phyloP scores from a whole-genome alignment of 257 asterid species.

The Ligustrum vulgare region DNA sequence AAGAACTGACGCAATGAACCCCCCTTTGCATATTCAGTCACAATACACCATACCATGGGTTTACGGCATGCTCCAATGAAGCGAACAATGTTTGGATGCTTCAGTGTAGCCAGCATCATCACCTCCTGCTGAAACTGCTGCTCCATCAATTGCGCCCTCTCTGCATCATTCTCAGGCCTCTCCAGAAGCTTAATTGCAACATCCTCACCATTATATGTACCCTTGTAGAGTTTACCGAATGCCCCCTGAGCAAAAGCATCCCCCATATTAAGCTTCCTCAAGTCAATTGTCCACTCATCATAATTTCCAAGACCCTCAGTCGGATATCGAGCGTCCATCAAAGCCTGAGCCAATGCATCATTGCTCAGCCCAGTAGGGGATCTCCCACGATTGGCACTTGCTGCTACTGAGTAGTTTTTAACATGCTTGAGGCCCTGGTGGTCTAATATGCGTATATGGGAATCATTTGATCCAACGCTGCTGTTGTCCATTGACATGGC shows the following conservation, averaged over 20 bases:
- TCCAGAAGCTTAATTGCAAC: slow-evolving; percentile 68
- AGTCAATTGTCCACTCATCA: slow-evolving; percentile 62
- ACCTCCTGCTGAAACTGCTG: slow-evolving; percentile 72
- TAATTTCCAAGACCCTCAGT: slow-evolving; percentile 58
- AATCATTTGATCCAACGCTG: slow-evolving; percentile 70
- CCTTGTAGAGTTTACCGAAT: slow-evolving; percentile 62
- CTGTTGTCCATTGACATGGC: slow-evolving; percentile 78
- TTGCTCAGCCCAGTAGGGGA: slow-evolving; percentile 55
- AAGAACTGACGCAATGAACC: slow-evolving; percentile 36
- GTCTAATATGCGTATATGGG: slow-evolving; percentile 59
- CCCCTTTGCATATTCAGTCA: slow-evolving; percentile 37
- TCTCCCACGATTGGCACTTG: slow-evolving; percentile 60
- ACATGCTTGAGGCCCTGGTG: slow-evolving; percentile 73
- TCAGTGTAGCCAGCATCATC: slow-evolving; percentile 63
- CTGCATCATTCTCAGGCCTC: slow-evolving; percentile 61
- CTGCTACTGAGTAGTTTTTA: slow-evolving; percentile 50
- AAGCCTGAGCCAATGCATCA: slow-evolving; percentile 63
- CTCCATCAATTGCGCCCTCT: slow-evolving; percentile 58
- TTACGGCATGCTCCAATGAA: slow-evolving; percentile 63
- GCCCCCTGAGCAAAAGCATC: slow-evolving; percentile 70
- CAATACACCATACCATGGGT: slow-evolving; percentile 56
- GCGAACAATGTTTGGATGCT: slow-evolving; percentile 64
- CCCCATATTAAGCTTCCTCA: slow-evolving; percentile 64
- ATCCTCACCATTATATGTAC: slow-evolving; percentile 56
- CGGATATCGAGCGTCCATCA: slow-evolving; percentile 52